A percentile compares a stretch with the other conserved stretches of the same genome.
Conservation (phyloP, 2,329 filamentous ascomycete genomes). For the Verticillium dahliae region DNA sequence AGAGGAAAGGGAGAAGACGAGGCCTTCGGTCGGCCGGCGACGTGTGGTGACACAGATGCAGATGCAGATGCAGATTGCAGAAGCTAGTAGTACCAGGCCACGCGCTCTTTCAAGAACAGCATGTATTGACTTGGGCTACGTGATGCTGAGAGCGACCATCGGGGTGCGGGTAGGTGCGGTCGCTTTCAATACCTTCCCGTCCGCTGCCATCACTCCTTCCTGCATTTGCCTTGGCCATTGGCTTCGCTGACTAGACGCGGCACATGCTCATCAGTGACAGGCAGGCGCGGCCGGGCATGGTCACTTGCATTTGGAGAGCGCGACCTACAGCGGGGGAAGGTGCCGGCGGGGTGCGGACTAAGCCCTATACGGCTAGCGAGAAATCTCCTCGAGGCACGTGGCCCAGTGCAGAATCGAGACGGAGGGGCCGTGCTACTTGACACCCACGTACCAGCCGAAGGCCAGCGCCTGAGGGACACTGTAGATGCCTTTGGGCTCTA, state of each 20-base stretch:
- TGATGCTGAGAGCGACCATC: too few species aligned
- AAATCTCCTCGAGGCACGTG: conserved; percentile 2
- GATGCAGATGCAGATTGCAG: neutral
- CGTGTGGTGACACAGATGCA: neutral
- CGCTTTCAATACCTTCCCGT: too few species aligned
- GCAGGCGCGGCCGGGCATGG: neutral
- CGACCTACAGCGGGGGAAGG: neutral
- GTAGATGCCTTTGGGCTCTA: too few species aligned
- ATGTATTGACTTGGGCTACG: too few species aligned
- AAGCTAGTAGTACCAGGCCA: too few species aligned
- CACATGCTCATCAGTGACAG: conserved; percentile 5
- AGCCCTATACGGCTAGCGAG: neutral
- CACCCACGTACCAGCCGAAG: too few species aligned
- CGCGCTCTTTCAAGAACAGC: too few species aligned
- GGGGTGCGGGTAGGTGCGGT: too few species aligned
- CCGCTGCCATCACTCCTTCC: too few species aligned
- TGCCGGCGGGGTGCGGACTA: neutral
- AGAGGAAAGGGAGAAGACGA: neutral
- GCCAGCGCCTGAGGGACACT: too few species aligned
- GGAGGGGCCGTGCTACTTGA: neutral
- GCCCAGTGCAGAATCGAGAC: conserved; percentile 3
- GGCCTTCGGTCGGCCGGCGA: neutral
- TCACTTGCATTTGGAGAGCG: neutral
- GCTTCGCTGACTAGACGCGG: conserved; percentile 6
- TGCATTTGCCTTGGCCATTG: too few species aligned